These are phyloP conservation scores for Claviceps lovelessii DNA, from an alignment of 2,329 filamentous ascomycete genomes.

Conservation along the genomic window DNA sequence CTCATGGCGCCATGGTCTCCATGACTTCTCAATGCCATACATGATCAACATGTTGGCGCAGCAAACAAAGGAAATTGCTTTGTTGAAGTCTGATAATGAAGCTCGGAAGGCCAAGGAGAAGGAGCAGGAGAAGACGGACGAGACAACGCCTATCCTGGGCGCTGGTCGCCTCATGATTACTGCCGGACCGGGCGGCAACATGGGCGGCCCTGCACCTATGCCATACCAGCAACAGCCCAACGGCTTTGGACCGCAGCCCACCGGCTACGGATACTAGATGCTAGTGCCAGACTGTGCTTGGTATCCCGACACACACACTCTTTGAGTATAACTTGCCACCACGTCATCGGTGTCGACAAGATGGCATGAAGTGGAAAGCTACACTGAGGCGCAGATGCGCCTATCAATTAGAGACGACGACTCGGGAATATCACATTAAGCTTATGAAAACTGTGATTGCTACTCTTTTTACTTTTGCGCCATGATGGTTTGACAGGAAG, in stretches of 20 bases:
- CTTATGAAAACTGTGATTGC: constrained; percentile 7
- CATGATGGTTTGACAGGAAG: constrained; percentile 1
- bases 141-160: constrained; percentile 85
- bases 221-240: constrained; percentile 64
- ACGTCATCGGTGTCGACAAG: not conserved
- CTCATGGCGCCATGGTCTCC: constrained; percentile 88
- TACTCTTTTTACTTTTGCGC: not conserved
- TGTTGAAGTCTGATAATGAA: constrained; percentile 90
- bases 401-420: constrained; percentile 3
- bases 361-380: not conserved
- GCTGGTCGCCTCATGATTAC: constrained; percentile 88
- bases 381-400: not conserved
- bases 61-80: constrained; percentile 72
- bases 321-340: not conserved
- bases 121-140: constrained; percentile 68
- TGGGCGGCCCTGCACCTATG: constrained; percentile 40
- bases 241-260: constrained; percentile 78
- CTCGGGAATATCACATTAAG: constrained; percentile 13
- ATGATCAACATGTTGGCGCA: constrained; percentile 97
- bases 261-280: constrained; percentile 53
- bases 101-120: constrained; percentile 68
- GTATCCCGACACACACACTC: constrained; percentile 5
- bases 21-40: constrained; percentile 98
- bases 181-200: constrained; percentile 57
- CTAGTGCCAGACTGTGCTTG: constrained; percentile 17